phyloP scores from a whole-genome alignment of 192 early-diverging fungal genomes.

The Backusella macrospora region DNA sequence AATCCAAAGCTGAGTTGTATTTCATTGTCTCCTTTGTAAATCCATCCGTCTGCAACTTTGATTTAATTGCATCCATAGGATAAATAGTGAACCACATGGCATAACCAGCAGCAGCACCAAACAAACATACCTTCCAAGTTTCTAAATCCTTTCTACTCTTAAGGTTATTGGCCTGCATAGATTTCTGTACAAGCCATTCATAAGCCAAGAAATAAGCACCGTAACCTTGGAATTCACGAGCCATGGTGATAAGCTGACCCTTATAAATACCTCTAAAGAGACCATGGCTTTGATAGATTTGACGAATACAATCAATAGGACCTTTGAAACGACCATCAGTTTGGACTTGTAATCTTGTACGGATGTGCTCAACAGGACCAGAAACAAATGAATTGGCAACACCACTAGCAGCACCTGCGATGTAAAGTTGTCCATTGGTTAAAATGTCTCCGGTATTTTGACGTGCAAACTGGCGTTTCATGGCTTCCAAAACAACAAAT shows the following conservation, averaged over 20 bases:
- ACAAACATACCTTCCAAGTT: conserved; percentile 75
- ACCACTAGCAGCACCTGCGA: conserved; percentile 84
- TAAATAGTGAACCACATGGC: conserved; percentile 81
- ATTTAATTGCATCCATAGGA: conserved; percentile 94
- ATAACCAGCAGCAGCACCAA: conserved; percentile 83
- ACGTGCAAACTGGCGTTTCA: conserved; percentile 78
- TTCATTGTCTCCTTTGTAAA: conserved; percentile 65
- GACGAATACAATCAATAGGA: conserved; percentile 81
- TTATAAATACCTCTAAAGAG: conserved; percentile 79
- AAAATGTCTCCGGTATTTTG: conserved; percentile 60
- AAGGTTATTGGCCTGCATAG: conserved; percentile 60
- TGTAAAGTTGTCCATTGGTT: conserved; percentile 79
- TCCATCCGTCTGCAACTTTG: conserved; percentile 91
- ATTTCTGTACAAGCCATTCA: conserved; percentile 84
- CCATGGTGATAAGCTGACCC: conserved; percentile 84
- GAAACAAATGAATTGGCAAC: conserved; percentile 88
- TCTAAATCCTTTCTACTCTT: conserved; percentile 71
- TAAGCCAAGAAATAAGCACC: conserved; percentile 94
- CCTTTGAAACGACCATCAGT: conserved; percentile 64
- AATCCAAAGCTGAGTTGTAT: conserved; percentile 80
- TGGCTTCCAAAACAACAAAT: conserved; percentile 86
- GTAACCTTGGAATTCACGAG: conserved; percentile 91
- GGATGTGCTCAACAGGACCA: conserved; percentile 95
- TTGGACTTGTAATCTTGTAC: conserved; percentile 95
- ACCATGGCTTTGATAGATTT: conserved; percentile 80